phyloP scores from a whole-genome alignment of 768 basidiomycete species.

The Leucosporidium creatinivorum region DNA sequence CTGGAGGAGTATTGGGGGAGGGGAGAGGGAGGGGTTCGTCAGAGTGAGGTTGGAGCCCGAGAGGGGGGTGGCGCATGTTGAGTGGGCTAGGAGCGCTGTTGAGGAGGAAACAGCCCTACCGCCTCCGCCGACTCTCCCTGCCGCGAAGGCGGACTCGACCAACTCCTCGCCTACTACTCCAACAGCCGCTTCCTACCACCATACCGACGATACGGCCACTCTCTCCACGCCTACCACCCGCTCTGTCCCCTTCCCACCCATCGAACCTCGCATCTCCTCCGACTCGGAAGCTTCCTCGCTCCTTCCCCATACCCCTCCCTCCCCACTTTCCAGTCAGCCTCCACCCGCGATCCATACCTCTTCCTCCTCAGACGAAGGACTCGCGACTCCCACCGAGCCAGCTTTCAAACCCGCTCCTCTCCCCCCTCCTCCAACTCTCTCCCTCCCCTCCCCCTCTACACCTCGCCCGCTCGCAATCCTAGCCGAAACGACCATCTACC shows the following conservation, averaged over 20 bases:
- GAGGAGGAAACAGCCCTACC: not conserved
- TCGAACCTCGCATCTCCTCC: not conserved
- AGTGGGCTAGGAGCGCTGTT: not conserved
- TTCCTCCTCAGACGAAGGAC: not conserved
- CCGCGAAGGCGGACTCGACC: not conserved
- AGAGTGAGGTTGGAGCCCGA: not conserved
- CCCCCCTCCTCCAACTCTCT: not conserved
- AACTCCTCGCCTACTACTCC: not conserved
- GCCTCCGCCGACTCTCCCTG: not conserved
- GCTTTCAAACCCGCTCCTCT: not conserved
- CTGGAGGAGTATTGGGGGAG: not conserved
- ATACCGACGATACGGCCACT: not conserved
- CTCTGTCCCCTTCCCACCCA: not conserved
- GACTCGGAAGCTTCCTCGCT: not conserved
- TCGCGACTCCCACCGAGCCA: not conserved
- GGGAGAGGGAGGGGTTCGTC: not conserved
- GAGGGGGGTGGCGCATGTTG: not conserved
- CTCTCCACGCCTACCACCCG: not conserved
- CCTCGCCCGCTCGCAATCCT: not conserved
- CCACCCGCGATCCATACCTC: not conserved
- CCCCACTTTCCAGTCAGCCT: not conserved
- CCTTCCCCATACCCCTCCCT: not conserved
- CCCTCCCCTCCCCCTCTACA: not conserved
- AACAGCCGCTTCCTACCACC: not conserved
- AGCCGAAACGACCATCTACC: slow-evolving; percentile 1